These are phyloP conservation scores for Penicillium frequentans DNA, from an alignment of 2,329 filamentous ascomycete genomes.

Conservation along the genomic window DNA sequence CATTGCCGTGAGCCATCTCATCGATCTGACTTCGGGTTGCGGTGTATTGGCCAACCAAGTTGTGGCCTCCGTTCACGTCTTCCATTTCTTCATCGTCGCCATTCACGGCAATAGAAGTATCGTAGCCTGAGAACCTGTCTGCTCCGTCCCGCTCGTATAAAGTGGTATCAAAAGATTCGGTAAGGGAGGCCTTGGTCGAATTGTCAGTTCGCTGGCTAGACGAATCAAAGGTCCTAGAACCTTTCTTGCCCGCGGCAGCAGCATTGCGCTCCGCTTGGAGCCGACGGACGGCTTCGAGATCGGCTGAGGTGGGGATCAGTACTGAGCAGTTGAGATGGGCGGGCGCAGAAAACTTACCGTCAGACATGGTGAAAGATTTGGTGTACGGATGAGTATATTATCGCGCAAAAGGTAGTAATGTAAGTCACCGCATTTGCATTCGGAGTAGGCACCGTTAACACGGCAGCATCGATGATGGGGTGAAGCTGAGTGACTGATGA, in stretches of 20 bases:
- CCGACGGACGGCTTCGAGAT: constrained; percentile 83
- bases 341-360: constrained; percentile 37
- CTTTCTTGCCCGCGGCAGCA: constrained; percentile 73
- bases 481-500: constrained; percentile 20
- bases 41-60: constrained; percentile 92
- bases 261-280: no score
- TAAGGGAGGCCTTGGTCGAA: constrained; percentile 88
- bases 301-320: constrained; percentile 52
- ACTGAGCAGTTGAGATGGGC: constrained; percentile 8
- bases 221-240: constrained; percentile 75
- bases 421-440: constrained; percentile 34
- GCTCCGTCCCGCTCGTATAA: constrained; percentile 80
- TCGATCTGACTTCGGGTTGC: constrained; percentile 89
- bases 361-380: constrained; percentile 41
- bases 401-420: constrained; percentile 26
- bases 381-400: constrained; percentile 26
- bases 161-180: constrained; percentile 77
- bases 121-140: constrained; percentile 87
- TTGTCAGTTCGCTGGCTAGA: constrained; percentile 78
- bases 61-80: constrained; percentile 70
- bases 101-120: constrained; percentile 78
- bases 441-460: constrained; percentile 34
- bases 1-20: constrained; percentile 82
- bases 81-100: constrained; percentile 78
- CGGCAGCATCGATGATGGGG: constrained; percentile 26